Evolutionary conservation across 1,139 yeast species (phyloP).

Genomic region (Yamadazyma trypodendri): DNA sequence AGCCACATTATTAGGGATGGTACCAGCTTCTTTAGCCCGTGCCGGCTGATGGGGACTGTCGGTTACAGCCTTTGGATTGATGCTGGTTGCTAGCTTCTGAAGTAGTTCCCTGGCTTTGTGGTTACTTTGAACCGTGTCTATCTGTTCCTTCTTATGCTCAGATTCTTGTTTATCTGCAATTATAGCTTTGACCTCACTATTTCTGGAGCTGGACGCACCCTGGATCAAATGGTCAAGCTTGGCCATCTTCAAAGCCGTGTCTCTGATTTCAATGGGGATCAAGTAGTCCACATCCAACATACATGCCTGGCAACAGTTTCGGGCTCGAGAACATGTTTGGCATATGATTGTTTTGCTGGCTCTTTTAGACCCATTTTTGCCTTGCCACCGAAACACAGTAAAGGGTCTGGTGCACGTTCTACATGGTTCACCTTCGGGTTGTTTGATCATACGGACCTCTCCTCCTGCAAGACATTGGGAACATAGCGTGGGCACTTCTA

Average conservation of each 20-base stretch:
- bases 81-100: conserved; percentile 9
- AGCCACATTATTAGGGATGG: conserved; percentile 37
- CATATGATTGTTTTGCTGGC: conserved; percentile 63
- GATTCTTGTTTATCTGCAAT: conserved; percentile 38
- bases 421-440: conserved; percentile 72
- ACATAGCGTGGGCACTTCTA: conserved; percentile 64
- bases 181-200: conserved; percentile 44
- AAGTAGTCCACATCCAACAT: conserved; percentile 79
- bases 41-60: conserved; percentile 4
- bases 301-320: conserved; percentile 87
- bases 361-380: conserved; percentile 32
- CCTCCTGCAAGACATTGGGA: conserved; percentile 68
- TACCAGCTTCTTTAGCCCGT: background rate
- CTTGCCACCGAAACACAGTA: conserved; percentile 74
- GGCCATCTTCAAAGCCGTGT: conserved; percentile 77
- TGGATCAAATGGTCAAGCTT: conserved; percentile 40
- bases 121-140: conserved; percentile 10
- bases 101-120: conserved; percentile 13
- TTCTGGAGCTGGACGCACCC: conserved; percentile 11
- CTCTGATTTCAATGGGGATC: conserved; percentile 75
- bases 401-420: conserved; percentile 82
- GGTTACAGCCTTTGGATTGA: conserved; percentile 9
- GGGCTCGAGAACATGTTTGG: conserved; percentile 70
- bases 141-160: conserved; percentile 36
- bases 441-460: conserved; percentile 64